Percentiles rank a stretch among this genome's conserved stretches.
phyloP scores from a whole-genome alignment of 225 moss, liverwort and hornwort genomes.

The Anthoceros angustus region DNA sequence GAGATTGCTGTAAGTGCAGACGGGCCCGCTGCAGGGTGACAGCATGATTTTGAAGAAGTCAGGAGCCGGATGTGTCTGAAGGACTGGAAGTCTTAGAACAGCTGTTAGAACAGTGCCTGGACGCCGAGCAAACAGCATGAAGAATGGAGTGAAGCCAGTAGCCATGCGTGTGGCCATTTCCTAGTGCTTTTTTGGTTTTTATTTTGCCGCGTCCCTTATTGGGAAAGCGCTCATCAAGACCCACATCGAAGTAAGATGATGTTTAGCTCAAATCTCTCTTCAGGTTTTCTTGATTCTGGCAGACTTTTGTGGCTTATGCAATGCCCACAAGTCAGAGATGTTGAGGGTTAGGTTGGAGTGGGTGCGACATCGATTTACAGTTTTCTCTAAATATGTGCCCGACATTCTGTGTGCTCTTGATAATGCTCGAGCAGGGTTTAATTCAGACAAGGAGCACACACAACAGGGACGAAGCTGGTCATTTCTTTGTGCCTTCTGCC shows the following conservation, averaged over 20 bases:
- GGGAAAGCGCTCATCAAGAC: constrained; percentile 91
- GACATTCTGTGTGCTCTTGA: constrained; percentile 46
- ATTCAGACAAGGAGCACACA: constrained; percentile 13
- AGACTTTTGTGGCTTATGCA: constrained; percentile 72
- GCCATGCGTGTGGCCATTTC: constrained; percentile 87
- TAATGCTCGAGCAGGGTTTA: constrained; percentile 45
- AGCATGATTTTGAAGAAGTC: no score
- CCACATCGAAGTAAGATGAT: constrained; percentile 42
- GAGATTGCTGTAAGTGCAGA: no score
- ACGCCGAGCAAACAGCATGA: no score
- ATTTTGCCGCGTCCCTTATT: constrained; percentile 48
- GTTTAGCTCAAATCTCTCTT: background rate
- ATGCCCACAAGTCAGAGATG: constrained; percentile 62
- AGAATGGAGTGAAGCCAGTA: no score
- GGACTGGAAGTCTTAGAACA: no score
- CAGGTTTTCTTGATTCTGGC: constrained; percentile 9
- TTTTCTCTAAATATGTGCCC: constrained; percentile 44
- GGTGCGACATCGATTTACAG: constrained; percentile 55
- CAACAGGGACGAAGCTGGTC: background rate
- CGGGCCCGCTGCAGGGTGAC: no score
- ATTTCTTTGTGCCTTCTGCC: background rate
- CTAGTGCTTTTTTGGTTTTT: constrained; percentile 91
- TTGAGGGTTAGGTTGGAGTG: constrained; percentile 42
- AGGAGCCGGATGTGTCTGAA: no score
- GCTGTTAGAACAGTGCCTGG: no score